phyloP scores from a whole-genome alignment of 2,329 filamentous ascomycete genomes.

The Stachybotrys echinatus region DNA sequence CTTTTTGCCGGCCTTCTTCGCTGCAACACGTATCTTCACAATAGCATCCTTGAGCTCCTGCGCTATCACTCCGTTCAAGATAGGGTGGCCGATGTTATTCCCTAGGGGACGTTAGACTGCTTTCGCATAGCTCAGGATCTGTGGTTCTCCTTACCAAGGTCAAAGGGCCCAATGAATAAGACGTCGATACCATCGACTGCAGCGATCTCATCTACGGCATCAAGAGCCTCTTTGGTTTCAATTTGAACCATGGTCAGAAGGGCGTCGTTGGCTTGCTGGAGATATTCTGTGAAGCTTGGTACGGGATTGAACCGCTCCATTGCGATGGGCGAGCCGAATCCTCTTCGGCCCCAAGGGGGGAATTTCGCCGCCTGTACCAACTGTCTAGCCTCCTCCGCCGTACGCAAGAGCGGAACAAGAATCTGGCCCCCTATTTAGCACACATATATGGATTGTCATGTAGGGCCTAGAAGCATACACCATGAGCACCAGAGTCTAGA shows the following conservation, averaged over 20 bases:
- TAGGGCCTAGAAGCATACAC: slow-evolving; percentile 17
- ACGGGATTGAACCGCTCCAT: slow-evolving; percentile 35
- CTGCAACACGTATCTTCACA: slow-evolving; percentile 50
- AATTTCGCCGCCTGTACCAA: slow-evolving; percentile 45
- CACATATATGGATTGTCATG: background rate
- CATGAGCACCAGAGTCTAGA: slow-evolving; percentile 45
- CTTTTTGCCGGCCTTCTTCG: slow-evolving; percentile 59
- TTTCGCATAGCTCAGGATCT: background rate
- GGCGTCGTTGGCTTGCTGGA: slow-evolving; percentile 42
- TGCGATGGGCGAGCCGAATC: slow-evolving; percentile 44
- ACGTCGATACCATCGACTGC: slow-evolving; percentile 55
- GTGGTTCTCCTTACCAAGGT: slow-evolving; percentile 39
- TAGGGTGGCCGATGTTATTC: slow-evolving; percentile 57
- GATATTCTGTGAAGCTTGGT: slow-evolving; percentile 40
- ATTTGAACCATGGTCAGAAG: slow-evolving; percentile 64
- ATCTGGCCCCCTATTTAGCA: slow-evolving; percentile 23
- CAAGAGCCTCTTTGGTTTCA: slow-evolving; percentile 58
- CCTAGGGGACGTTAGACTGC: slow-evolving; percentile 21
- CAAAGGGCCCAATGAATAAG: slow-evolving; percentile 62
- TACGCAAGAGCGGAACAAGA: slow-evolving; percentile 40
- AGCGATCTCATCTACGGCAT: slow-evolving; percentile 56
- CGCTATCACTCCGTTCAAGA: slow-evolving; percentile 54
- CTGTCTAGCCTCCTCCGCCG: slow-evolving; percentile 36
- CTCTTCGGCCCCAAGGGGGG: slow-evolving; percentile 41
- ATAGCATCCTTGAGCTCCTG: slow-evolving; percentile 56